phyloP scores from a whole-genome alignment of 2,329 filamentous ascomycete species.

The Capronia americana region DNA sequence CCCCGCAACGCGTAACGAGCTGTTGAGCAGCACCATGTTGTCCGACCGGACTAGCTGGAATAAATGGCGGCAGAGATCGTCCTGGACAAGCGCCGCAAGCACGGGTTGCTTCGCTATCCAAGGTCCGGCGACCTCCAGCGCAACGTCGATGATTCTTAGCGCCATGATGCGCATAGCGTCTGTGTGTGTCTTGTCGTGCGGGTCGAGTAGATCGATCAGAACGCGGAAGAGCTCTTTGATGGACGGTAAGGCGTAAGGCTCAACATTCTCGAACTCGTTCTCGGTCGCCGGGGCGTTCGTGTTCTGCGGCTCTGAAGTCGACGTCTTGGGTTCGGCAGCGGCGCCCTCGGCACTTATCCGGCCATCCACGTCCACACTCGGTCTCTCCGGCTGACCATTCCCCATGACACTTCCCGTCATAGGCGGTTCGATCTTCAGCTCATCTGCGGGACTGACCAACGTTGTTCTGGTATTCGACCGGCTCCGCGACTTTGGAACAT shows the following conservation, averaged over 20 bases:
- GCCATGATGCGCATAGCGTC: constrained; percentile 98
- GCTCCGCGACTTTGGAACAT: constrained; percentile 55
- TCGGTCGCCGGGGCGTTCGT: constrained; percentile 45
- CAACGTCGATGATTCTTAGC: constrained; percentile 93
- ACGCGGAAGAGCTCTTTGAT: constrained; percentile 95
- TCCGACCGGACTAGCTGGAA: constrained; percentile 97
- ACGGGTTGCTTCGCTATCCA: constrained; percentile 93
- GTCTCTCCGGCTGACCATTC: constrained; percentile 40
- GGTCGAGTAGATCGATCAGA: constrained; percentile 89
- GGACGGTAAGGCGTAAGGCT: constrained; percentile 90
- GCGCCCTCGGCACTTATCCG: constrained; percentile 22
- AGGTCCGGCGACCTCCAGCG: constrained; percentile 91
- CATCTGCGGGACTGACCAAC: constrained; percentile 66
- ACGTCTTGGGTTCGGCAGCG: constrained; percentile 43
- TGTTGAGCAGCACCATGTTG: constrained; percentile 92
- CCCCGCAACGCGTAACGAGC: constrained; percentile 88
- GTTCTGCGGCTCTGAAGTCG: constrained; percentile 44
- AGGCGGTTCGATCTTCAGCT: constrained; percentile 79
- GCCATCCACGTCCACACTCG: constrained; percentile 33
- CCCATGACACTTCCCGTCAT: constrained; percentile 64
- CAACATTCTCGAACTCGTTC: constrained; percentile 61
- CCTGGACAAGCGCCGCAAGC: constrained; percentile 84
- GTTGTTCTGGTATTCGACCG: constrained; percentile 37
- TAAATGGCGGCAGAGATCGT: constrained; percentile 89
- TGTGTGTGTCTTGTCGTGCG: constrained; percentile 88